A percentile compares a stretch with the other conserved stretches of the same genome.
These are phyloP conservation scores for Talaromyces proteolyticus DNA, from an alignment of 495 filamentous ascomycete genomes.

Conservation along the genomic window DNA sequence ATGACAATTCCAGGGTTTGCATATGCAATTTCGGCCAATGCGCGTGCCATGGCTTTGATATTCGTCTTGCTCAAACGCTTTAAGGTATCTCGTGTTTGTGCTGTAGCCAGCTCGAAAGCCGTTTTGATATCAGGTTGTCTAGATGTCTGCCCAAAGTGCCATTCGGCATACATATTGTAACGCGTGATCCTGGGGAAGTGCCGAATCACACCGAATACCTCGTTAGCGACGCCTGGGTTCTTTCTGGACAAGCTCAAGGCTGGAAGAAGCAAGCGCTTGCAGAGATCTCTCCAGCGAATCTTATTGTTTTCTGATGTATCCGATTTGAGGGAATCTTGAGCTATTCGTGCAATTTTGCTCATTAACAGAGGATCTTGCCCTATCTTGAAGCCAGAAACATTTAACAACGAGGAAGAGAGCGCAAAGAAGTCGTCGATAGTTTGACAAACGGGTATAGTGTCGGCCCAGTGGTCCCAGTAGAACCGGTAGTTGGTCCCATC, in stretches of 20 bases:
- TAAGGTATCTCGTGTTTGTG: conserved; percentile 74
- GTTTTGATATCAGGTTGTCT: conserved; percentile 69
- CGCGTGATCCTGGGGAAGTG: conserved; percentile 68
- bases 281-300: conserved; percentile 71
- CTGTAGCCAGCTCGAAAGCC: conserved; percentile 67
- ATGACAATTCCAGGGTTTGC: conserved; percentile 89
- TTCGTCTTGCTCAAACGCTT: conserved; percentile 84
- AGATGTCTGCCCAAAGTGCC: conserved; percentile 73
- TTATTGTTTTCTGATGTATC: conserved; percentile 65
- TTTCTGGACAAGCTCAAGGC: conserved; percentile 74
- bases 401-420: conserved; percentile 78
- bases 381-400: conserved; percentile 79
- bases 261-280: conserved; percentile 76
- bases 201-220: conserved; percentile 76
- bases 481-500: conserved; percentile 77
- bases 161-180: conserved; percentile 90
- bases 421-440: conserved; percentile 84
- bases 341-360: conserved; percentile 75
- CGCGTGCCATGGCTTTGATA: conserved; percentile 74
- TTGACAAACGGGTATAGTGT: conserved; percentile 87
- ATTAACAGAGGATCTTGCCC: conserved; percentile 77
- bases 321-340: conserved; percentile 60
- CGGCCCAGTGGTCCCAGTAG: conserved; percentile 97
- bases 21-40: conserved; percentile 80
- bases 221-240: conserved; percentile 78